Evolutionary conservation across 1,284 basidiomycete genomes (phyloP).

Genomic region (Heterobasidion irregulare): DNA sequence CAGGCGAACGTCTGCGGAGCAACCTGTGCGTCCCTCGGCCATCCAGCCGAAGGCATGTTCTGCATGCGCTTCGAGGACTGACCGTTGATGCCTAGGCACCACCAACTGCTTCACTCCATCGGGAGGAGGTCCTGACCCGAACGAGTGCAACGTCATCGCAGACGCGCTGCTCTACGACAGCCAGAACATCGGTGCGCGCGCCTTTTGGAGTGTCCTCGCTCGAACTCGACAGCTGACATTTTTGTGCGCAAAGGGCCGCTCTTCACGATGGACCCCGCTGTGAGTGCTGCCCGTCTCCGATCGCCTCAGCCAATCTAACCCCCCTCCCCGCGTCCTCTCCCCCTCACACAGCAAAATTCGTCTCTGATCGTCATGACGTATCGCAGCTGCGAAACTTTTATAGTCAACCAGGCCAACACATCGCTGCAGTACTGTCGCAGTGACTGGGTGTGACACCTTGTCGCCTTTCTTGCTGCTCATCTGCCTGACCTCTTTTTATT

Average conservation of each 20-base stretch:
- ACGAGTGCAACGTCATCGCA: constrained; percentile 38
- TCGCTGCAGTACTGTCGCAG: constrained; percentile 19
- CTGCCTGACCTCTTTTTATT: background rate
- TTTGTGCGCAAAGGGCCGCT: background rate
- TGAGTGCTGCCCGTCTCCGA: background rate
- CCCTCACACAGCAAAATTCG: background rate
- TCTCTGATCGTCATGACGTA: constrained; percentile 18
- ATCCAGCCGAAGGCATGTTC: too few species aligned
- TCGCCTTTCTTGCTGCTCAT: background rate
- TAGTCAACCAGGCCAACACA: constrained; percentile 18
- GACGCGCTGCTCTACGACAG: constrained; percentile 37
- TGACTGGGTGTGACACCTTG: constrained; percentile 16
- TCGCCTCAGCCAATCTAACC: background rate
- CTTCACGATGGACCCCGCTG: constrained; percentile 12
- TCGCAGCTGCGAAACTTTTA: constrained; percentile 18
- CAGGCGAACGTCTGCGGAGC: constrained; percentile 31
- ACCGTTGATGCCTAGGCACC: constrained; percentile 19
- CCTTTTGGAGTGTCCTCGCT: background rate
- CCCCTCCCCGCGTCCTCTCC: background rate
- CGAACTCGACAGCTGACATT: too few species aligned
- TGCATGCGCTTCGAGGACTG: background rate
- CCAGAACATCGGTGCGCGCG: constrained; percentile 29
- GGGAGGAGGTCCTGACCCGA: constrained; percentile 36
- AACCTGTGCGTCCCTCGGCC: constrained; percentile 22
- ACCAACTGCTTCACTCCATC: constrained; percentile 35